phyloP scores from a whole-genome alignment of 768 basidiomycete genomes.

The Pisolithus sp. region DNA sequence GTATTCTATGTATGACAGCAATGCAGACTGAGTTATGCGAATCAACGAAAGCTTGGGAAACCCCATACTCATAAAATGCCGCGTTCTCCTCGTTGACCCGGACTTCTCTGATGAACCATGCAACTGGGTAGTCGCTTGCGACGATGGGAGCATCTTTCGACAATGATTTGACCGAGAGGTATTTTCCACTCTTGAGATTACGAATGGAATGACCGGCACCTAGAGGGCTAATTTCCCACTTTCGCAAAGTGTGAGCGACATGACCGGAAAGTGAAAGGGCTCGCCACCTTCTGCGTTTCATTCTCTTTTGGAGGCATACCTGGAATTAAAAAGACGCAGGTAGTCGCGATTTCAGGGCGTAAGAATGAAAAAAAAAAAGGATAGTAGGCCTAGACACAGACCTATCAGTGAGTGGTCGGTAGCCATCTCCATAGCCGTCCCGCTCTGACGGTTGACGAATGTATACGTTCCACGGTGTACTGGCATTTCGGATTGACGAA shows the following conservation, averaged over 20 bases:
- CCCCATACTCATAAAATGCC: conserved; percentile 22
- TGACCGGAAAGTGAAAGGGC: neutral
- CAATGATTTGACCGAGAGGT: conserved; percentile 20
- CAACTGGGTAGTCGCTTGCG: conserved; percentile 22
- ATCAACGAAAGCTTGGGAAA: too few relatives aligned
- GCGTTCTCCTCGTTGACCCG: conserved; percentile 21
- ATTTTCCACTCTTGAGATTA: conserved; percentile 27
- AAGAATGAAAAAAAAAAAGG: neutral
- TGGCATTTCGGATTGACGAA: conserved; percentile 8
- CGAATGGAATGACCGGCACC: conserved; percentile 26
- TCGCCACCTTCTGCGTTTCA: conserved; percentile 22
- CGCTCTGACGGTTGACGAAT: conserved; percentile 27
- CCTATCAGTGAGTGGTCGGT: conserved; percentile 20
- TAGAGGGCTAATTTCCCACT: conserved; percentile 26
- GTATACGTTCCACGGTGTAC: conserved; percentile 27
- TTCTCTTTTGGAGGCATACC: conserved; percentile 26
- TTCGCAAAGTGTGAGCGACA: neutral
- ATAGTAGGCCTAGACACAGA: conserved; percentile 6
- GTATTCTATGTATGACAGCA: conserved; percentile 16
- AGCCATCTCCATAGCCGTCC: conserved; percentile 25
- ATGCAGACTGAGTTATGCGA: too few relatives aligned
- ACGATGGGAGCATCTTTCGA: conserved; percentile 19
- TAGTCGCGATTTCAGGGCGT: neutral
- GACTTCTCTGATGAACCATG: conserved; percentile 23
- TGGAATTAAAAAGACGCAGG: neutral